Percentiles rank a stretch among this genome's conserved stretches.
Evolutionary conservation across 176 grass and related monocot genomes (phyloP).

Genomic region (Bolboschoenus planiculmis): DNA sequence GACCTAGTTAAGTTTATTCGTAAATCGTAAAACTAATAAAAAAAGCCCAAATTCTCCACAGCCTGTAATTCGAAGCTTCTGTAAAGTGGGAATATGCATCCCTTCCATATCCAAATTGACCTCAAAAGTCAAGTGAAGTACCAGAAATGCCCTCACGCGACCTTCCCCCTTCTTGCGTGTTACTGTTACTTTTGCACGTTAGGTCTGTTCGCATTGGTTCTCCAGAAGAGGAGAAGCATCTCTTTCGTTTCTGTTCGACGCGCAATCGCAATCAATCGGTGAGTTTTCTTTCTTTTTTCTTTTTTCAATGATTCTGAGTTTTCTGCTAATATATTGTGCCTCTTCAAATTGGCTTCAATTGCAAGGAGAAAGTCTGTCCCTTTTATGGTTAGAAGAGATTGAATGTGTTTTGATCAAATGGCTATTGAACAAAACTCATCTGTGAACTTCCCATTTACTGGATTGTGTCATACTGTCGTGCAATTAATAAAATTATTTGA

Average conservation of each 20-base stretch:
- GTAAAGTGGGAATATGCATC: not conserved
- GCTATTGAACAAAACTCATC: not conserved
- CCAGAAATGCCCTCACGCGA: not conserved
- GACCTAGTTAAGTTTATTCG: not conserved
- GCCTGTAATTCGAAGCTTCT: not conserved
- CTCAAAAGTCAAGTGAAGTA: not conserved
- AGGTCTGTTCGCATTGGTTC: not conserved
- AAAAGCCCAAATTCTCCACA: not conserved
- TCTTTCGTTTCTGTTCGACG: not conserved
- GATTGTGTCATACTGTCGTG: not conserved
- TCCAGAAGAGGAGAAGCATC: not conserved
- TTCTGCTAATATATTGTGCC: not conserved
- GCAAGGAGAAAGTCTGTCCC: not conserved
- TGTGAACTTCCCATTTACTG: not conserved
- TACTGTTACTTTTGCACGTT: not conserved
- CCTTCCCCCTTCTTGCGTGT: not conserved
- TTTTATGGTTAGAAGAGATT: not conserved
- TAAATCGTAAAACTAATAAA: not conserved
- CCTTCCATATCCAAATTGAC: not conserved
- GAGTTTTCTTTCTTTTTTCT: not conserved
- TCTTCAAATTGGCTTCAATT: not conserved
- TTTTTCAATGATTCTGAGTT: not conserved
- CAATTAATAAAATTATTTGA: not conserved
- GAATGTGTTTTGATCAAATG: not conserved
- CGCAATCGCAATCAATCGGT: not conserved